phyloP scores from a whole-genome alignment of 1,139 yeast species.

The Torulaspora globosa region DNA sequence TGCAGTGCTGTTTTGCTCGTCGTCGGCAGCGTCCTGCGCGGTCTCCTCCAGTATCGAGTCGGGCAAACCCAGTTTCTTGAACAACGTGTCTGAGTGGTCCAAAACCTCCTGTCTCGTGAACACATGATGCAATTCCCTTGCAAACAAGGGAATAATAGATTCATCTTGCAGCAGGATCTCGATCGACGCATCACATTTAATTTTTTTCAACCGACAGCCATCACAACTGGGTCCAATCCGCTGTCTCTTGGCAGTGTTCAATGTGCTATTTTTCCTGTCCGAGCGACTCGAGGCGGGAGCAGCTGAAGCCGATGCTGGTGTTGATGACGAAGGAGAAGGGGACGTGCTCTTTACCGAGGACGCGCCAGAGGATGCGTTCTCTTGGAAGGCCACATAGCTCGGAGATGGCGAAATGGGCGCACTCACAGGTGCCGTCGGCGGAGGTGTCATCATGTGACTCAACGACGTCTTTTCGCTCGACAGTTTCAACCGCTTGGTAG shows the following conservation, averaged over 20 bases:
- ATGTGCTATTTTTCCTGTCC: neutral
- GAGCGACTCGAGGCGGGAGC: neutral
- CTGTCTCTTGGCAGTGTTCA: constrained; percentile 44
- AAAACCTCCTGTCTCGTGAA: constrained; percentile 18
- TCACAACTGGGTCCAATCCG: constrained; percentile 76
- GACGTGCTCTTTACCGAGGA: neutral
- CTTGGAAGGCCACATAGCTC: constrained; percentile 7
- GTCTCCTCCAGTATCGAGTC: constrained; percentile 2
- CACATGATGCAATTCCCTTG: constrained; percentile 21
- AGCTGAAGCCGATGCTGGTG: neutral
- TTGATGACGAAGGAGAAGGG: neutral
- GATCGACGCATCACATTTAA: constrained; percentile 70
- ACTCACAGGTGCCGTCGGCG: constrained; percentile 17
- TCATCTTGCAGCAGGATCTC: constrained; percentile 31
- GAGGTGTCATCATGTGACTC: constrained; percentile 15
- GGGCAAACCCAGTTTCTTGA: constrained; percentile 13
- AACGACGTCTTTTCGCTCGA: neutral
- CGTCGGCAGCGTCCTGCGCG: neutral
- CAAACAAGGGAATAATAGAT: constrained; percentile 18
- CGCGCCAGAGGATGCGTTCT: neutral
- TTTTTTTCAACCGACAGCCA: constrained; percentile 64
- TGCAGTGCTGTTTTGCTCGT: neutral
- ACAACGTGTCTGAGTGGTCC: constrained; percentile 11
- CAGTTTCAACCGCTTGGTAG: constrained; percentile 11
- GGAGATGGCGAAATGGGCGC: constrained; percentile 13